These are phyloP conservation scores for Chondrostereum purpureum DNA, from an alignment of 1,284 basidiomycete species.

Conservation along the genomic window DNA sequence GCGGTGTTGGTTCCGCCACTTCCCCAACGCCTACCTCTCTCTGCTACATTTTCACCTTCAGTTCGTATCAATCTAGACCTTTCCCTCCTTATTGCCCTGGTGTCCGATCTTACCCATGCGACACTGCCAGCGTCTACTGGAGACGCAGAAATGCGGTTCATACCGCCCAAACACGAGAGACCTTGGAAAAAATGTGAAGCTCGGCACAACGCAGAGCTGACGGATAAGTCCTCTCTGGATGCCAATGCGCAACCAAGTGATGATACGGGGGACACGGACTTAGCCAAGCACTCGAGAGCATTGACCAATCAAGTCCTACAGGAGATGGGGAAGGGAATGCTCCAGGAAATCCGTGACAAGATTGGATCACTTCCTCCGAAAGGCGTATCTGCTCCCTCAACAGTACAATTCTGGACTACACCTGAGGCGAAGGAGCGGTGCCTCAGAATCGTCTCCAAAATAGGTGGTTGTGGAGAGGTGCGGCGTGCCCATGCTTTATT, in stretches of 20 bases:
- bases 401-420: slow-evolving; percentile 73
- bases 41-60: slow-evolving; percentile 38
- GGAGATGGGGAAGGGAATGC: slow-evolving; percentile 62
- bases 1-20: slow-evolving; percentile 19
- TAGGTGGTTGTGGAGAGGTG: slow-evolving; percentile 60
- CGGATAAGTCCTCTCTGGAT: not conserved
- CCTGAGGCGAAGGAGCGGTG: slow-evolving; percentile 64
- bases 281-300: slow-evolving; percentile 51
- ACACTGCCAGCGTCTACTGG: slow-evolving; percentile 50
- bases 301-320: slow-evolving; percentile 61
- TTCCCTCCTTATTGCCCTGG: slow-evolving; percentile 74
- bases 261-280: slow-evolving; percentile 21
- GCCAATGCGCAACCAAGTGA: slow-evolving; percentile 2
- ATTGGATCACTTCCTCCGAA: slow-evolving; percentile 19
- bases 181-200: slow-evolving; percentile 48
- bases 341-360: slow-evolving; percentile 56
- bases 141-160: slow-evolving; percentile 58
- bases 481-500: slow-evolving; percentile 55
- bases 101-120: slow-evolving; percentile 77
- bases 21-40: slow-evolving; percentile 2
- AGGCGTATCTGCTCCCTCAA: not conserved
- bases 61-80: slow-evolving; percentile 70
- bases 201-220: slow-evolving; percentile 16
- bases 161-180: slow-evolving; percentile 45
- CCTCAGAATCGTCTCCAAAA: slow-evolving; percentile 63